Conservation (phyloP, 1,139 yeast genomes). For the Suhomyces kunorum region DNA sequence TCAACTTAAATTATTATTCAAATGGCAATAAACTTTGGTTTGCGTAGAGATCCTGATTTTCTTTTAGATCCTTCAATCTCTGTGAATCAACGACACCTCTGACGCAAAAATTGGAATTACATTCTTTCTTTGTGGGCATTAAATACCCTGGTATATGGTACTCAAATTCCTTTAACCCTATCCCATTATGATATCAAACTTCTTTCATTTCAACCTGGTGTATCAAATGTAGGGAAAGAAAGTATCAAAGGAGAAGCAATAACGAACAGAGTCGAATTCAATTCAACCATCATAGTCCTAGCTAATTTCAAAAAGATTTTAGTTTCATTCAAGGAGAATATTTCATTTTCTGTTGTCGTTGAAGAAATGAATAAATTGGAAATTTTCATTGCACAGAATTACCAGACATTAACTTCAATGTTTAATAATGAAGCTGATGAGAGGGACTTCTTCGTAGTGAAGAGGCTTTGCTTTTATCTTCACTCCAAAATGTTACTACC, state of each 20-base stretch:
- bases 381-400: constrained; percentile 12
- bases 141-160: constrained; percentile 17
- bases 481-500: constrained; percentile 21
- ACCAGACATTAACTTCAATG: constrained; percentile 11
- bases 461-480: constrained; percentile 12
- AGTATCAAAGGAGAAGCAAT: constrained; percentile 25
- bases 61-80: constrained; percentile 8
- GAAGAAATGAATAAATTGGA: constrained; percentile 18
- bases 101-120: constrained; percentile 29
- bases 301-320: constrained; percentile 11
- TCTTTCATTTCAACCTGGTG: constrained; percentile 22
- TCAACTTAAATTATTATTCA: constrained; percentile 17
- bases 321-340: constrained; percentile 14
- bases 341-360: constrained; percentile 14
- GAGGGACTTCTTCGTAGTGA: constrained; percentile 5
- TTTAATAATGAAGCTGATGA: constrained; percentile 3
- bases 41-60: constrained; percentile 20
- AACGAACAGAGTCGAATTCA: constrained; percentile 15
- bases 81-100: constrained; percentile 16
- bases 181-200: constrained; percentile 27
- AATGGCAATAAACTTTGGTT: constrained; percentile 16
- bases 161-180: constrained; percentile 19
- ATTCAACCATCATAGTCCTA: constrained; percentile 8
- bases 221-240: constrained; percentile 21
- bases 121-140: constrained; percentile 24